A percentile compares a stretch with the other conserved stretches of the same genome.
These are phyloP conservation scores for Citrullus mucosospermus DNA, from an alignment of 306 rosid species.

Conservation along the genomic window DNA sequence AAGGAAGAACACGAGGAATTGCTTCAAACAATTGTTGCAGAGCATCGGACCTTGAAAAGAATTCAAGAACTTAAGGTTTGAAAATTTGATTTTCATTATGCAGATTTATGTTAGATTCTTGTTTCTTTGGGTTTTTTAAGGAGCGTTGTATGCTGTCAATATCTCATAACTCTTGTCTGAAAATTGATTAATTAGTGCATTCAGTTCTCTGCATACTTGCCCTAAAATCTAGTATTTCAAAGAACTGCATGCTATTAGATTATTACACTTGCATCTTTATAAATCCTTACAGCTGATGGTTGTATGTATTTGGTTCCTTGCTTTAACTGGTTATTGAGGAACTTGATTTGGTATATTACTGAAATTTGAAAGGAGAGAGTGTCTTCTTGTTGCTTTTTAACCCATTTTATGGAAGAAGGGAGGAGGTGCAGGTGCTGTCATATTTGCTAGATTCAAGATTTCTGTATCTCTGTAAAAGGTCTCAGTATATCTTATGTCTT, in stretches of 20 bases:
- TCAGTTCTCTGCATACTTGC: not conserved
- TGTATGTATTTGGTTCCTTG: not conserved
- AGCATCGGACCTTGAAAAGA: slow-evolving; percentile 57
- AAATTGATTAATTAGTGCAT: not conserved
- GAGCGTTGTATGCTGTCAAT: not conserved
- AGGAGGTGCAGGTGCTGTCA: not conserved
- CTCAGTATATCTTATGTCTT: not conserved
- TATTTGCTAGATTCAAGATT: not conserved
- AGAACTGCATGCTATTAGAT: not conserved
- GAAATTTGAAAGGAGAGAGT: not conserved
- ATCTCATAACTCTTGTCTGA: not conserved
- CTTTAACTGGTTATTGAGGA: not conserved
- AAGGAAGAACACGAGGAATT: slow-evolving; percentile 80
- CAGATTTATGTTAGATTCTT: not conserved
- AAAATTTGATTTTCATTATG: not conserved
- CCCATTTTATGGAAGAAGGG: not conserved
- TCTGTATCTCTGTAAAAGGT: not conserved
- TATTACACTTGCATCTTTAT: not conserved
- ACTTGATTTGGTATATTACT: not conserved
- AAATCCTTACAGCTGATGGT: not conserved
- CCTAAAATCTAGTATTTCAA: not conserved
- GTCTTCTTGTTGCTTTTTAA: not conserved
- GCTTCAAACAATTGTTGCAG: slow-evolving; percentile 41
- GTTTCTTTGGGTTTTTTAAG: not conserved
- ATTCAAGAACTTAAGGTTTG: slow-evolving; percentile 83